Evolutionary conservation across 169 alveolate genomes (phyloP).

Genomic region (Plasmodium vivax): DNA sequence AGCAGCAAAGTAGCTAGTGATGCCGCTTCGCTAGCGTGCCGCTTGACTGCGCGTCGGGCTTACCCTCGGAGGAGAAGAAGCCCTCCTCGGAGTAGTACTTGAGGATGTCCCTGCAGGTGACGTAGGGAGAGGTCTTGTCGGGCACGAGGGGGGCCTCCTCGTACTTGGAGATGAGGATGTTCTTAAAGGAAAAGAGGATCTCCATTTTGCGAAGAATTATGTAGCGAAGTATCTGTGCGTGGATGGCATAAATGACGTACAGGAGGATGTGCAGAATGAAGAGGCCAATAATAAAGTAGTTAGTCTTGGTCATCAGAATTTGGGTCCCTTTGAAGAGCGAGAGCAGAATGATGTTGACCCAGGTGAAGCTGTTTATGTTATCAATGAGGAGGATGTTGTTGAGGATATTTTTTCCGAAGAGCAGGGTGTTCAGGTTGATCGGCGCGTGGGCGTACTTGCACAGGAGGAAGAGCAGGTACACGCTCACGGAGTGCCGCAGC

Average conservation of each 20-base stretch:
- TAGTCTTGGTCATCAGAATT: constrained; percentile 28
- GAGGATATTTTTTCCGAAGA: constrained; percentile 44
- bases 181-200: constrained; percentile 46
- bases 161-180: constrained; percentile 39
- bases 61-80: constrained; percentile 69
- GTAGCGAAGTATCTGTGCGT: constrained; percentile 63
- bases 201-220: constrained; percentile 70
- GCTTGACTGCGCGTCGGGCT: background rate
- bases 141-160: constrained; percentile 46
- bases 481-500: constrained; percentile 41
- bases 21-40: background rate
- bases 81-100: constrained; percentile 69
- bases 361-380: constrained; percentile 48
- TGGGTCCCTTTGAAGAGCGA: constrained; percentile 39
- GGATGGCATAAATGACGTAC: constrained; percentile 58
- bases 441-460: constrained; percentile 65
- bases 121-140: constrained; percentile 34
- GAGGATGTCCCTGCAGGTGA: constrained; percentile 41
- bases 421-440: constrained; percentile 30
- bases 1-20: too few relatives aligned
- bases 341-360: constrained; percentile 25
- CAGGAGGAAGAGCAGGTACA: constrained; percentile 31
- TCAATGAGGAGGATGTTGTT: constrained; percentile 54
- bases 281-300: constrained; percentile 34
- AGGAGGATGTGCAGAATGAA: constrained; percentile 40